Conservation (phyloP, 441 rosid species). For the Melastoma candidum region DNA sequence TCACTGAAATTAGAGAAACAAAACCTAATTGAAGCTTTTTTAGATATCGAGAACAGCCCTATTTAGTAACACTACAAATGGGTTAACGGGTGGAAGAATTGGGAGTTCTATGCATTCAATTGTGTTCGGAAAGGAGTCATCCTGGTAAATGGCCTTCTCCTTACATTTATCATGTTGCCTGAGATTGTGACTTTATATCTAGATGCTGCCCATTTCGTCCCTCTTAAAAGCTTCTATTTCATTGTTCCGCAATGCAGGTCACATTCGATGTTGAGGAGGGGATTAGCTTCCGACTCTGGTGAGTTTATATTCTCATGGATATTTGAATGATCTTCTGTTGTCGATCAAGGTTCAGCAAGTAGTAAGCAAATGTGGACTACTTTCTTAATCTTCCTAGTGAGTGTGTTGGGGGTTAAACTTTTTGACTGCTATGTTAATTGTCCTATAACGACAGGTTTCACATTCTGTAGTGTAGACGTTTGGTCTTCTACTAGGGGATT, state of each 20-base stretch:
- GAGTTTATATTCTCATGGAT: background rate
- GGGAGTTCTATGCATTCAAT: slow-evolving; percentile 29
- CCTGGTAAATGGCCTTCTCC: slow-evolving; percentile 23
- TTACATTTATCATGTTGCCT: background rate
- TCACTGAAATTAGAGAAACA: slow-evolving; percentile 6
- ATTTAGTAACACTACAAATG: slow-evolving; percentile 23
- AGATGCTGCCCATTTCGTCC: background rate
- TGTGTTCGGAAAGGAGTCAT: slow-evolving; percentile 15
- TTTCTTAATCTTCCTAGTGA: too few species aligned
- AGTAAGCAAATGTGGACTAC: too few species aligned
- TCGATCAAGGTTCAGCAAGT: too few species aligned
- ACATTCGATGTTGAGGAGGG: slow-evolving; percentile 41
- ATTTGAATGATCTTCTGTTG: background rate
- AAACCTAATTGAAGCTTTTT: slow-evolving; percentile 8
- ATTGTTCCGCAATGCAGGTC: slow-evolving; percentile 32
- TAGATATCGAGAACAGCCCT: slow-evolving; percentile 33
- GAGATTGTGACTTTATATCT: background rate
- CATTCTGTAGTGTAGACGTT: too few species aligned
- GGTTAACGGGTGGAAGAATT: slow-evolving; percentile 21
- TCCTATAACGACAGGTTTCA: too few species aligned
- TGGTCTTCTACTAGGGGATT: too few species aligned
- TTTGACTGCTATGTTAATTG: too few species aligned
- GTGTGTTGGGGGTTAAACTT: too few species aligned
- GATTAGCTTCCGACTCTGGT: slow-evolving; percentile 80
- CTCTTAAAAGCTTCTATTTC: background rate